Evolutionary conservation across 164 flowering plant genomes (phyloP).

Genomic region (Chimonanthus salicifolius): DNA sequence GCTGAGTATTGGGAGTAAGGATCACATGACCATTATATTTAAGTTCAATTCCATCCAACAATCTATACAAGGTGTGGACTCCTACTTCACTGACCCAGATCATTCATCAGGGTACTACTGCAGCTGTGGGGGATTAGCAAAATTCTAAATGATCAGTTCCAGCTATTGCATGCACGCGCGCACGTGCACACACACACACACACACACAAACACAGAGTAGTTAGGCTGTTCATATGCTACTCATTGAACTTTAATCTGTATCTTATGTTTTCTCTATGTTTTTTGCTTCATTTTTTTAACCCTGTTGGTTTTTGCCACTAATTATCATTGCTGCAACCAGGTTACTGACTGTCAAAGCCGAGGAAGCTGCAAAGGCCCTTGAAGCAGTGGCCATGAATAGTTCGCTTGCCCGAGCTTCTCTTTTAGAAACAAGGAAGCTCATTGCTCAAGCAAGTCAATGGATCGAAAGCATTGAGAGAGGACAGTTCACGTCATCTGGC

Average conservation of each 20-base stretch:
- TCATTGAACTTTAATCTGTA: too few species aligned
- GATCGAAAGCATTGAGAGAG: constrained; percentile 40
- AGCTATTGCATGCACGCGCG: too few species aligned
- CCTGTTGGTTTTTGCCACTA: background rate
- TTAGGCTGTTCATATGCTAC: too few species aligned
- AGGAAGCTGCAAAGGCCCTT: constrained; percentile 82
- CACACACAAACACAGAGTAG: too few species aligned
- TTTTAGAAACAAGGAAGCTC: constrained; percentile 69
- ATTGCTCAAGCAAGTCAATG: constrained; percentile 70
- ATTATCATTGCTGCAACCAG: constrained; percentile 27
- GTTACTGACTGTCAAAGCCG: constrained; percentile 77
- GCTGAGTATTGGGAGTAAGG: too few species aligned
- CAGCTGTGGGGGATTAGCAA: too few species aligned
- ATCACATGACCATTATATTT: too few species aligned
- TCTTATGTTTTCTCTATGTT: background rate
- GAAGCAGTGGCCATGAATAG: constrained; percentile 69
- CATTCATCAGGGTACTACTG: too few species aligned
- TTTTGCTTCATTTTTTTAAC: background rate
- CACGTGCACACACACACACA: too few species aligned
- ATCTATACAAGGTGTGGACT: background rate
- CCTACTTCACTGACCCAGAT: too few species aligned
- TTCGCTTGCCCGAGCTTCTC: constrained; percentile 76
- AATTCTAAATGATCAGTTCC: too few species aligned
- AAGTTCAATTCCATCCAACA: background rate
- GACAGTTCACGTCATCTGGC: constrained; percentile 14